phyloP scores from a whole-genome alignment of 1,284 basidiomycete species.

The Cutaneotrichosporon cutaneum region DNA sequence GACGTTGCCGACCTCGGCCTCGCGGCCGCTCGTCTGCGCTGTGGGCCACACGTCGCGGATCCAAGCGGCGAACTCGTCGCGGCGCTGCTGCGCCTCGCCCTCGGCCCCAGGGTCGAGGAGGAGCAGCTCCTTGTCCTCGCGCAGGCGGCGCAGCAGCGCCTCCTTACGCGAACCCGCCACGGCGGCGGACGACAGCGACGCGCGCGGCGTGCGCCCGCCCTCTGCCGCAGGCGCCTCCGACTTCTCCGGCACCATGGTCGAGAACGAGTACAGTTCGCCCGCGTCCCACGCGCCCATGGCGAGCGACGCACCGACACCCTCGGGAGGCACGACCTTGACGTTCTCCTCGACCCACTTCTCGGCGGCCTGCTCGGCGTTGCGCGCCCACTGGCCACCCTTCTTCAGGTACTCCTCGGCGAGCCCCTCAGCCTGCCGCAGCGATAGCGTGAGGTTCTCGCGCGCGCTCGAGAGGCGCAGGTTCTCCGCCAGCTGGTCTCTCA shows the following conservation, averaged over 20 bases:
- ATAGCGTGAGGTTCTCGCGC: conserved; percentile 47
- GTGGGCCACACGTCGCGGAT: conserved; percentile 57
- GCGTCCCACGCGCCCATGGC: conserved; percentile 70
- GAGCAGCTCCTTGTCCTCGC: conserved; percentile 72
- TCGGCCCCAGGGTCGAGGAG: conserved; percentile 72
- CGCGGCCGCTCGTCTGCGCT: conserved; percentile 43
- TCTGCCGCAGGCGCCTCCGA: not conserved
- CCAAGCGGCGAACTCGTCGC: conserved; percentile 66
- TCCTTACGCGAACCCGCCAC: conserved; percentile 62
- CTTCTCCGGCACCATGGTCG: conserved; percentile 19
- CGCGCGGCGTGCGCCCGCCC: conserved; percentile 38
- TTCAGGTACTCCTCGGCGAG: conserved; percentile 65
- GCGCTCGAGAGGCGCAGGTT: conserved; percentile 61
- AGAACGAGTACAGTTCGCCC: conserved; percentile 71
- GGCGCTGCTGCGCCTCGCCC: conserved; percentile 53
- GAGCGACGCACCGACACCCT: conserved; percentile 54
- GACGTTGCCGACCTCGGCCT: conserved; percentile 57
- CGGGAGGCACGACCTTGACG: conserved; percentile 83
- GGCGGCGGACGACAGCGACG: conserved; percentile 22
- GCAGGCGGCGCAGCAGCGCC: conserved; percentile 69
- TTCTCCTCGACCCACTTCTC: conserved; percentile 65
- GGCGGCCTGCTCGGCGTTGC: conserved; percentile 67
- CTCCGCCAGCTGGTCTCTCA: conserved; percentile 64
- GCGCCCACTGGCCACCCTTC: conserved; percentile 65
- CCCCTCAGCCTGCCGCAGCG: conserved; percentile 71